A percentile compares a stretch with the other conserved stretches of the same genome.
Conservation (phyloP, 495 filamentous ascomycete genomes). For the Cryomyces minteri region DNA sequence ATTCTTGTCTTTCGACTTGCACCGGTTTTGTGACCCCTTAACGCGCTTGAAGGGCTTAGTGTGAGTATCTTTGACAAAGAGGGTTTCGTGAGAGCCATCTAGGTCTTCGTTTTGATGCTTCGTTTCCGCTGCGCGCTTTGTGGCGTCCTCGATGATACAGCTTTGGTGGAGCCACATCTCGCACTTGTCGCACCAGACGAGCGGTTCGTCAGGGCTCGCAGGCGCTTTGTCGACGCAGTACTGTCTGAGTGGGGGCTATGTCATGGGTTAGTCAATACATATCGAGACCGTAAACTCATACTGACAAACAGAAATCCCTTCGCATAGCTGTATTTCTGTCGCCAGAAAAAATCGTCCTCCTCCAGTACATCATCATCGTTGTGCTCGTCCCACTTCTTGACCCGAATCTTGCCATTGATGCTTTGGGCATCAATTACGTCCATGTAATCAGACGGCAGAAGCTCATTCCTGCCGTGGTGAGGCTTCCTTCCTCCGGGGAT, state of each 20-base stretch:
- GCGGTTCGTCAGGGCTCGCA: constrained; percentile 11
- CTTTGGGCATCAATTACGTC: constrained; percentile 34
- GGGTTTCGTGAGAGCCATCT: no score
- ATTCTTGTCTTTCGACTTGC: not conserved
- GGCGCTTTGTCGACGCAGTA: constrained; percentile 7
- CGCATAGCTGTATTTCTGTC: constrained; percentile 9
- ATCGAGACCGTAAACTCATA: not conserved
- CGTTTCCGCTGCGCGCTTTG: not conserved
- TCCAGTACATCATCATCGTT: constrained; percentile 38
- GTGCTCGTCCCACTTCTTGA: constrained; percentile 32
- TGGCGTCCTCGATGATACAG: constrained; percentile 9
- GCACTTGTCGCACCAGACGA: constrained; percentile 10
- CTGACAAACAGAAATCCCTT: constrained; percentile 5
- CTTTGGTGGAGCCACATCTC: constrained; percentile 9
- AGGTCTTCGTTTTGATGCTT: not conserved
- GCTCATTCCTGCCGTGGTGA: constrained; percentile 49
- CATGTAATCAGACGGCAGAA: constrained; percentile 59
- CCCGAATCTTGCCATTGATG: constrained; percentile 21
- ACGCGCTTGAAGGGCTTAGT: not conserved
- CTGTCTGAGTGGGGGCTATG: constrained; percentile 5
- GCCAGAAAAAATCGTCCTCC: constrained; percentile 9
- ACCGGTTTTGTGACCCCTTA: not conserved
- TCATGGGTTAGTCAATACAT: not conserved
- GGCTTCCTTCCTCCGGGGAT: constrained; percentile 39
- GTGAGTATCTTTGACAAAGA: not conserved